Evolutionary conservation across 345 rosid species (phyloP), one percentile per base, ranked within the genome.

Genomic region (Gossypium raimondii): DNA sequence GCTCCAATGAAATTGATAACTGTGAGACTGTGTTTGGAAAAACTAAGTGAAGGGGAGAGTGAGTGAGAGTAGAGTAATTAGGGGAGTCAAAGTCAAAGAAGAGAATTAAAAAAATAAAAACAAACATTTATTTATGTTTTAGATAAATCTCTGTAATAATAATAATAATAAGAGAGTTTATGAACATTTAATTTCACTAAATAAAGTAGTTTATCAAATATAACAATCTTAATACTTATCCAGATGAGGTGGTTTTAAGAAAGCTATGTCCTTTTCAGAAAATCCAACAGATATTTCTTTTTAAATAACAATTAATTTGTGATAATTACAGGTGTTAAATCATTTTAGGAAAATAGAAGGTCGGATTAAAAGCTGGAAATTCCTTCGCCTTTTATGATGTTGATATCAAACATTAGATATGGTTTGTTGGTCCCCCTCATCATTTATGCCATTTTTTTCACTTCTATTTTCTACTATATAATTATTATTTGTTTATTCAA

Each of bases 401-500:
- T 67, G 72, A 47, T 48, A 8, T 48, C 7, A 34, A 67, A 67
- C 72, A 14, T 22, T 25, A 14, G 43, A 48, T 48, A 68, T 50
- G 72, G 72, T 25, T 68, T 50, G 43, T 68, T 68, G 57, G 57
- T 48, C 58, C 72, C 70, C 57, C 57, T 67, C 43, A 48, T 67
- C 72, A 67, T 67, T 67, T 9, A 47, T 67, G 38, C 1, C 2
- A 1, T 47, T 47, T 66, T 29, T 66, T 67, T 3, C 56, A 24
- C 12, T 47, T 14, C 10, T 17, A 20, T 38, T 9, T 17, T 3
- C 25, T 38, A 61, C 41, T 34, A 4, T 34, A 34, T 34, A 5
- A 34, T 34, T 4, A 4, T 29, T 29, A 29, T 29, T 29, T 29
- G 4, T 29, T 29, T 29, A 34, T 34, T 34, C 0, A 34, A 34